phyloP scores from a whole-genome alignment of 768 basidiomycete genomes.

The Suillus placidus region DNA sequence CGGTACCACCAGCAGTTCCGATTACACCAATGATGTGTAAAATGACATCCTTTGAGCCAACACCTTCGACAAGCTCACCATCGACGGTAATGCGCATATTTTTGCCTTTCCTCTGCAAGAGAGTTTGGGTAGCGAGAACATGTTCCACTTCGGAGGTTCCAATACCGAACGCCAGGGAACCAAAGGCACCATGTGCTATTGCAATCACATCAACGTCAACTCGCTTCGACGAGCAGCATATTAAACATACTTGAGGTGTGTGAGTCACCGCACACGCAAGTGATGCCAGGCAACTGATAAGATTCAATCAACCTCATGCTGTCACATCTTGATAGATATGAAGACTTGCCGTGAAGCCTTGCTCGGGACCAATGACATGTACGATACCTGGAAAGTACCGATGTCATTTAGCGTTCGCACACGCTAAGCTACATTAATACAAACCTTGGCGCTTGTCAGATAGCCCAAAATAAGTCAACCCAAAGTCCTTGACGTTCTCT shows the following conservation, averaged over 20 bases:
- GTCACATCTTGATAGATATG: neutral
- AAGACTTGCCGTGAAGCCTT: conserved; percentile 78
- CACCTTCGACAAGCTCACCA: conserved; percentile 77
- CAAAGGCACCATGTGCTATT: conserved; percentile 88
- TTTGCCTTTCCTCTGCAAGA: conserved; percentile 85
- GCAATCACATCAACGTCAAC: conserved; percentile 8
- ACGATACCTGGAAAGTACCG: conserved; percentile 61
- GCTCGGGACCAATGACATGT: conserved; percentile 91
- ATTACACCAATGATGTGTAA: conserved; percentile 89
- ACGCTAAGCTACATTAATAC: conserved; percentile 7
- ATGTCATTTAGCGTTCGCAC: neutral
- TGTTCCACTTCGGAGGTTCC: conserved; percentile 95
- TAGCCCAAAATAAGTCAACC: conserved; percentile 91
- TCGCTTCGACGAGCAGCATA: neutral
- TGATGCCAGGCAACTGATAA: conserved; percentile 68
- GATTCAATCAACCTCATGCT: conserved; percentile 1
- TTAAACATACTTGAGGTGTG: conserved; percentile 80
- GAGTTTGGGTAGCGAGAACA: conserved; percentile 89
- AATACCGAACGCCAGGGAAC: conserved; percentile 90
- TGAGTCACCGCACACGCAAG: conserved; percentile 90
- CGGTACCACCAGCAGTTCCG: conserved; percentile 92
- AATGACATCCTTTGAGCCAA: conserved; percentile 89
- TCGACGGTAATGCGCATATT: conserved; percentile 93
- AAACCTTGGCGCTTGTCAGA: conserved; percentile 84
- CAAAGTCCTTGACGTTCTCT: conserved; percentile 90